These are phyloP conservation scores for Stephanodiscus triporus DNA, from an alignment of 108 stramenopile genomes.

Conservation along the genomic window DNA sequence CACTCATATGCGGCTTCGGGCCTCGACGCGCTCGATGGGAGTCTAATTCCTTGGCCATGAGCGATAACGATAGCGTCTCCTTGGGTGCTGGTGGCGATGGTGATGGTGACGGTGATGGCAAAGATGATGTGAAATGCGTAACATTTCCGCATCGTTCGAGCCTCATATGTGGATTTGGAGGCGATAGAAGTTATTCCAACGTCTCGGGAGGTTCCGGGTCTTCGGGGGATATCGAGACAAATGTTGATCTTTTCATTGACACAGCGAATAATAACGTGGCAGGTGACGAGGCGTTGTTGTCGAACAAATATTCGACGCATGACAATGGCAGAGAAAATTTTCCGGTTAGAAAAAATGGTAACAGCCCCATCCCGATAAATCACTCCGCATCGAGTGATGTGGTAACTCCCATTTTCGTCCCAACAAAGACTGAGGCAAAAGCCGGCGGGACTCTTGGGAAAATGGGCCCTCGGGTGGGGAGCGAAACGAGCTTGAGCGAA, in stretches of 20 bases:
- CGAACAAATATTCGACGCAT: not conserved
- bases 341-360: not conserved
- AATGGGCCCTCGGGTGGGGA: not conserved
- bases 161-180: constrained; percentile 41
- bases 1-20: constrained; percentile 43
- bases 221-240: constrained; percentile 3
- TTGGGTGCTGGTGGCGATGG: not conserved
- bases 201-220: constrained; percentile 19
- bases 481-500: constrained; percentile 5
- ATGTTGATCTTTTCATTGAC: not conserved
- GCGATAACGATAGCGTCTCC: not conserved
- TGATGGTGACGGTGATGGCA: not conserved
- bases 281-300: not conserved
- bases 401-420: constrained; percentile 2
- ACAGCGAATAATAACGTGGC: not conserved
- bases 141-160: not conserved
- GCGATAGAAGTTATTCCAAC: constrained; percentile 14
- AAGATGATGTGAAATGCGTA: not conserved
- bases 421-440: constrained; percentile 2
- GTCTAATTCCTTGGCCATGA: not conserved
- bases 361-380: not conserved
- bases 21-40: constrained; percentile 21
- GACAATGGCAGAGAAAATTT: not conserved
- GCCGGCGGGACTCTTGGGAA: not conserved
- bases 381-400: not conserved